A percentile compares a stretch with the other conserved stretches of the same genome.
phyloP scores from a whole-genome alignment of 305 asterid species.

The Fraxinus paxiana region DNA sequence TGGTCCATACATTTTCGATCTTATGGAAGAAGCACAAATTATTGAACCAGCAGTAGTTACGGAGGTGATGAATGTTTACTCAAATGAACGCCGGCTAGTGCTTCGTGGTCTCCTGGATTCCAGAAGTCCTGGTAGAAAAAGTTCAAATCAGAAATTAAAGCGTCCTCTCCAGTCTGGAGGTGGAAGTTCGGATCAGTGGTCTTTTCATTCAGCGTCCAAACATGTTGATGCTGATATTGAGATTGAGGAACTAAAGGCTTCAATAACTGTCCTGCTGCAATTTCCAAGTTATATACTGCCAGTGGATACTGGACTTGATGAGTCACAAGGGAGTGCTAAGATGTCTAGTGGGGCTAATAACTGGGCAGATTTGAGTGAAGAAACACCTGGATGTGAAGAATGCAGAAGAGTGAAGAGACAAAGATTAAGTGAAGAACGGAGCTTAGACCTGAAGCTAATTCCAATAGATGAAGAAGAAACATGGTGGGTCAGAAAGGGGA shows the following conservation, averaged over 20 bases:
- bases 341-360: constrained; percentile 38
- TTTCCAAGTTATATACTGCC: constrained; percentile 45
- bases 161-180: constrained; percentile 29
- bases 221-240: constrained; percentile 37
- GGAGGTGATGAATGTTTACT: constrained; percentile 66
- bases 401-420: constrained; percentile 81
- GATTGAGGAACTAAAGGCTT: constrained; percentile 68
- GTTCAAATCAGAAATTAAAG: constrained; percentile 47
- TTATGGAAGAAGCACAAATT: constrained; percentile 64
- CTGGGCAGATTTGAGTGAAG: constrained; percentile 58
- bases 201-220: constrained; percentile 40
- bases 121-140: constrained; percentile 30
- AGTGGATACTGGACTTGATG: constrained; percentile 50
- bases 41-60: constrained; percentile 42
- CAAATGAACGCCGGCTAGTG: constrained; percentile 82
- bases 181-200: constrained; percentile 51
- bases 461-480: constrained; percentile 66
- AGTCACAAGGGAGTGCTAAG: constrained; percentile 47
- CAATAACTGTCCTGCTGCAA: constrained; percentile 56
- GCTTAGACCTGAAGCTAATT: constrained; percentile 47
- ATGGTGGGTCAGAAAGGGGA: constrained; percentile 89
- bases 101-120: constrained; percentile 57
- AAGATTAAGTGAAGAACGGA: constrained; percentile 63
- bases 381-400: constrained; percentile 86
- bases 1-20: constrained; percentile 52